Evolutionary conservation across 2,329 filamentous ascomycete species (phyloP).

Genomic region (Calonectria leucothoes): DNA sequence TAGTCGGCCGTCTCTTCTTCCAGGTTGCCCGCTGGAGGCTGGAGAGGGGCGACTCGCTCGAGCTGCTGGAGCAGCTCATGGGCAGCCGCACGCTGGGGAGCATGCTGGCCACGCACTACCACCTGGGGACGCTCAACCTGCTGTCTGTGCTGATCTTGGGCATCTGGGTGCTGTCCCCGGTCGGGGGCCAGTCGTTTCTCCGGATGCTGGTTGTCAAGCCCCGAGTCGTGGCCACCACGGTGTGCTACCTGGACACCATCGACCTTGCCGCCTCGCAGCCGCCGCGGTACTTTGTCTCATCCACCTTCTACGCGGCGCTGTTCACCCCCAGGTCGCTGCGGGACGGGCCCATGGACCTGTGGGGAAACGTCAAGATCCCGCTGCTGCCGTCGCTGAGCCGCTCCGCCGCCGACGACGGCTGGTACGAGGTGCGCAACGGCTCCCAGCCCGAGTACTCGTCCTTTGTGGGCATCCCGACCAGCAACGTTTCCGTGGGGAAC

Average conservation of each 20-base stretch:
- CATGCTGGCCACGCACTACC: too few species aligned
- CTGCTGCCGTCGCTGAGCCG: background rate
- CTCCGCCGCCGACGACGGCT: background rate
- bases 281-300: background rate
- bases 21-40: too few species aligned
- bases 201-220: conserved; percentile 17
- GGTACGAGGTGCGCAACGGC: background rate
- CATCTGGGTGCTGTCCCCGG: too few species aligned
- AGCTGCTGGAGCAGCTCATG: too few species aligned
- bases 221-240: background rate
- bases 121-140: too few species aligned
- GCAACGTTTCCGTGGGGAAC: conserved; percentile 7
- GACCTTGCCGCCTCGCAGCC: conserved; percentile 1
- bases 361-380: conserved; percentile 26
- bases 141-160: too few species aligned
- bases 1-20: conserved; percentile 25
- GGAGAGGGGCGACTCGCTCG: too few species aligned
- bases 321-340: background rate
- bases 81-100: too few species aligned
- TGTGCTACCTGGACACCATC: background rate
- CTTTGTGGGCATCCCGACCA: conserved; percentile 13
- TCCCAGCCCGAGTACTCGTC: conserved; percentile 6
- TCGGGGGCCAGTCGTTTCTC: too few species aligned
- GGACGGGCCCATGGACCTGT: conserved; percentile 8
- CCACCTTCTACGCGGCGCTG: background rate